Evolutionary conservation across 2,329 filamentous ascomycete genomes (phyloP), one percentile per base, ranked within the genome.

Genomic region (Fusarium chaquense): DNA sequence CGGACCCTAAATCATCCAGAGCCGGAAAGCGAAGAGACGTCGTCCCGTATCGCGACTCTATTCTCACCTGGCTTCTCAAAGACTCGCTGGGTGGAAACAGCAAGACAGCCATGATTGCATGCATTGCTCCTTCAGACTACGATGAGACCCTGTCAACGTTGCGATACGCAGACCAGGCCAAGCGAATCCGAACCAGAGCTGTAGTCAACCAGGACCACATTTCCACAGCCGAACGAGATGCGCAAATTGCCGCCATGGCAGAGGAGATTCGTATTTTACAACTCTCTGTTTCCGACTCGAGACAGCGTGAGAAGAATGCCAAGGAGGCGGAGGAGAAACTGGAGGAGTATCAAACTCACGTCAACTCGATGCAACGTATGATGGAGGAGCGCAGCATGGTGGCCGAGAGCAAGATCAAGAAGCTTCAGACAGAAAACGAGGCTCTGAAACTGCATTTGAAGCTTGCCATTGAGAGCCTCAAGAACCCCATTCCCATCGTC

Each of bases 71-170:
- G 95, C 86, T 99, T 6, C 86, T 99, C 69, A 98, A 98, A 79
- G 96, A 99, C 80, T 97, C 93, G 2, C 85, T 99, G 0, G 96
- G 96, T 15, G 96, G 96, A 58, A 99, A 99, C 85, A 95, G 91
- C 76, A 99, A 98, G 81, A 99, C 96, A 12, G 96, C 96, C 67
- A 99, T 99, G 96, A 98, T 99, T 75, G 96, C 96, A 11, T 98
- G 96, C 78, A 97, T 99, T 73, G 91, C 94, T 7, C 96, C 96
- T 0, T 91, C 93, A 1, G 96, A 99, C 81, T 98, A 99, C 77
- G 96, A 99, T 60, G 96, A 99, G 79, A 99, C 96, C 0, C 87
- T 99, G 2, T 97, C 93, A 4, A 99, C 96, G 1, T 88, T 99
- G 15, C 93, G 96, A 38, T 99, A 99, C 79, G 96, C 96, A 22